phyloP scores from a whole-genome alignment of 305 asterid genomes.

The Plantago lanceolata region DNA sequence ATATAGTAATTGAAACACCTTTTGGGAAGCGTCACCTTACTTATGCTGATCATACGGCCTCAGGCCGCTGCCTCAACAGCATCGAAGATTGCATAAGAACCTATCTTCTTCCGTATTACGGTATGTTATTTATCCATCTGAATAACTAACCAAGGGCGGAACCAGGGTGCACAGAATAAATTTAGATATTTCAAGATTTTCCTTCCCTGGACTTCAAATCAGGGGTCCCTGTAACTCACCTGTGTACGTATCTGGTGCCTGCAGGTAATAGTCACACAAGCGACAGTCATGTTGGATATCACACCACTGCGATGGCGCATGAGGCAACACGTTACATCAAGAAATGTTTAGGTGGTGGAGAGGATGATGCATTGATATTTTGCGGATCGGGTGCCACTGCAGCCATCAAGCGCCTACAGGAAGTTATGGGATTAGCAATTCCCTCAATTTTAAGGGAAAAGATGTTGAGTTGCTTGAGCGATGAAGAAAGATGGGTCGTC shows the following conservation, averaged over 20 bases:
- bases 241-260: too few species aligned
- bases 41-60: slow-evolving; percentile 75
- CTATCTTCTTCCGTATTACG: slow-evolving; percentile 61
- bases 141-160: too few species aligned
- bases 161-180: too few species aligned
- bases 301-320: slow-evolving; percentile 42
- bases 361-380: slow-evolving; percentile 42
- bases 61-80: slow-evolving; percentile 56
- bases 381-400: slow-evolving; percentile 76
- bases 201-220: too few species aligned
- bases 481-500: slow-evolving; percentile 62
- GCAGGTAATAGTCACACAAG: slow-evolving; percentile 57
- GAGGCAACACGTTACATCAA: slow-evolving; percentile 48
- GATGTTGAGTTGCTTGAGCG: slow-evolving; percentile 28
- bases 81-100: slow-evolving; percentile 46
- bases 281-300: slow-evolving; percentile 54
- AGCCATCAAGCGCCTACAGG: slow-evolving; percentile 65
- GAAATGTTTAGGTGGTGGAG: slow-evolving; percentile 59
- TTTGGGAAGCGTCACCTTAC: slow-evolving; percentile 62
- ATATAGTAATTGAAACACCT: slow-evolving; percentile 42
- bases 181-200: too few species aligned
- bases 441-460: slow-evolving; percentile 48
- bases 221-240: too few species aligned
- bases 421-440: slow-evolving; percentile 54
- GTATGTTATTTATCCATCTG: slow-evolving; percentile 22